A percentile compares a stretch with the other conserved stretches of the same genome.
Evolutionary conservation across 2,329 filamentous ascomycete species (phyloP).

Genomic region (Monosporascus sp.): DNA sequence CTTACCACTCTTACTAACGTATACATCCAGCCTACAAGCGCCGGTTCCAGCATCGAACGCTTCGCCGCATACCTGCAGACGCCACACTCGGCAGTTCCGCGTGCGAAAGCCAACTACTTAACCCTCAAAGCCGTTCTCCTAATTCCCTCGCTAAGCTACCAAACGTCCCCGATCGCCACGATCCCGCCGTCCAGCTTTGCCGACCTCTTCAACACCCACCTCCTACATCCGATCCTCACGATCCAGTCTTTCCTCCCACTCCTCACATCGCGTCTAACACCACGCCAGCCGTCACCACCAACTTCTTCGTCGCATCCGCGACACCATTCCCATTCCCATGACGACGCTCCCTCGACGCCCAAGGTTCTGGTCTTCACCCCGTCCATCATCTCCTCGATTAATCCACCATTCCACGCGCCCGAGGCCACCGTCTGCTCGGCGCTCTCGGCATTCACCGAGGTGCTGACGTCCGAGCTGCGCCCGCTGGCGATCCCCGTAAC

Average conservation of each 20-base stretch:
- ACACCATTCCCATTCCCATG: slow-evolving; percentile 17
- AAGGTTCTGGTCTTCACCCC: slow-evolving; percentile 75
- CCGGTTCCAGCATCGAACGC: slow-evolving; percentile 62
- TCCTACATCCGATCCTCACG: slow-evolving; percentile 83
- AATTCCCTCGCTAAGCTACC: slow-evolving; percentile 75
- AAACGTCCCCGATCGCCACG: slow-evolving; percentile 77
- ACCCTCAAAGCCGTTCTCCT: slow-evolving; percentile 75
- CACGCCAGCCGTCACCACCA: slow-evolving; percentile 28
- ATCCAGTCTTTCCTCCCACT: slow-evolving; percentile 86
- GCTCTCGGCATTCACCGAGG: slow-evolving; percentile 78
- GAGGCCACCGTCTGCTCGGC: slow-evolving; percentile 84
- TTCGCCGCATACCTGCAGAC: slow-evolving; percentile 68
- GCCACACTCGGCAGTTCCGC: slow-evolving; percentile 70
- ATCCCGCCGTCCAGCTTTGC: slow-evolving; percentile 80
- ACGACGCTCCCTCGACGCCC: slow-evolving; percentile 44
- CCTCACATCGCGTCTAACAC: slow-evolving; percentile 55
- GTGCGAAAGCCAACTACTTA: slow-evolving; percentile 70
- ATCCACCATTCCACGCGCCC: slow-evolving; percentile 74
- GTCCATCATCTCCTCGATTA: slow-evolving; percentile 73
- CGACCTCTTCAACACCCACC: slow-evolving; percentile 85
- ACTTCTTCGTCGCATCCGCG: background rate
- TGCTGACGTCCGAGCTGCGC: slow-evolving; percentile 72
- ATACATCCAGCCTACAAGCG: slow-evolving; percentile 55
- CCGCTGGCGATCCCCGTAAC: slow-evolving; percentile 73
- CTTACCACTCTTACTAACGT: slow-evolving; percentile 6